Conservation (phyloP, 2,329 filamentous ascomycete genomes). For the Orbilia javanica region DNA sequence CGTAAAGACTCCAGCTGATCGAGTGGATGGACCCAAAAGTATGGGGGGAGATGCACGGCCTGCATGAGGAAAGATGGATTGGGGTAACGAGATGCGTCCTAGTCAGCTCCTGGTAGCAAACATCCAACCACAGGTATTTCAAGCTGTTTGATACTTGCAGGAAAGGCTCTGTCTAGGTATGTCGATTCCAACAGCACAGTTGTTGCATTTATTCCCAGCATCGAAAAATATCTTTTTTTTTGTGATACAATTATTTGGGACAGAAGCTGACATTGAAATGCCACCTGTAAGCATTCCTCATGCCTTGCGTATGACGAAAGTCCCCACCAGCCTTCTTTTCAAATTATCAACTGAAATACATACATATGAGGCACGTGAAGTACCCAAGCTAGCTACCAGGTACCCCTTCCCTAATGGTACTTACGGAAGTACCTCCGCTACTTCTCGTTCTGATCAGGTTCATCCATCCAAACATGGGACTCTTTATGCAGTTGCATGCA, state of each 20-base stretch:
- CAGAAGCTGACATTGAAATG: constrained; percentile 27
- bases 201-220: not conserved
- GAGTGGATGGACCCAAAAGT: constrained; percentile 39
- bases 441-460: constrained; percentile 41
- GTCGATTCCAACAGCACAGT: not conserved
- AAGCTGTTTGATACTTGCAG: constrained; percentile 18
- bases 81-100: constrained; percentile 51
- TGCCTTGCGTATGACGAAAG: constrained; percentile 39
- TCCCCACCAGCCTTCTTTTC: constrained; percentile 29
- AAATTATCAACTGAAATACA: constrained; percentile 19
- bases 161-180: not conserved
- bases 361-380: constrained; percentile 40
- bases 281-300: constrained; percentile 25
- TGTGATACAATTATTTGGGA: constrained; percentile 27
- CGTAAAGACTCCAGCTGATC: constrained; percentile 40
- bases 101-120: not conserved
- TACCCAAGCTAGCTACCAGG: constrained; percentile 12
- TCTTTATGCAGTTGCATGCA: constrained; percentile 49
- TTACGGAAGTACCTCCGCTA: constrained; percentile 33
- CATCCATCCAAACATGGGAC: constrained; percentile 48
- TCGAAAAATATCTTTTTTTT: constrained; percentile 1
- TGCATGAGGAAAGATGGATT: constrained; percentile 35
- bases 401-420: constrained; percentile 27
- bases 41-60: constrained; percentile 46
- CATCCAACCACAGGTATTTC: constrained; percentile 22